Base-by-base conservation (phyloP, 176 grass and related monocot species). In the Saccharum officinarum region DNA sequence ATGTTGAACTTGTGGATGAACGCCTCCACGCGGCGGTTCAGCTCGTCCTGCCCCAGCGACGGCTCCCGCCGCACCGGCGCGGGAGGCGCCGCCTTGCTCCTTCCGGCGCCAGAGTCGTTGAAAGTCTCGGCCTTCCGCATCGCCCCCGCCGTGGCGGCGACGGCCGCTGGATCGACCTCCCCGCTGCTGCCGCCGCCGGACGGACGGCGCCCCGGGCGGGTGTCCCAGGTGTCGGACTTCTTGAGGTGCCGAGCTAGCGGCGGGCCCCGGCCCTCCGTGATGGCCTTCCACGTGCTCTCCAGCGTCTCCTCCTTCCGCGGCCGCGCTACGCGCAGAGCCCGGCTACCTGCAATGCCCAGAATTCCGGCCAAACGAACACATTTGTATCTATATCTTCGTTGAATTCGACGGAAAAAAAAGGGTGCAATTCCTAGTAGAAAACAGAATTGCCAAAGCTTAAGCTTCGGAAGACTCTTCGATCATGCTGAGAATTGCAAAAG, bases 1-100 rank as follows among this genome's bases (percentile, higher is more conserved):
- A 96, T 92, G 84, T 99, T 99, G 83, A 99, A 97, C 82, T 97
- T 99, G 83, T 91, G 89, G 80, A 99, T 99, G 86, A 99, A 99
- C 37, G 97, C 94, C 86, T 99, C 97, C 57, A 97, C 94, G 37
- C 90, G 71, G 75, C 92, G 84, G 78, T 97, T 99, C 67, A 99
- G 87, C 67, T 99, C 97, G 82, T 99, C 97, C 85, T 96, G 94
- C 30, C 97, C 92, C 68, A 91, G 84, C 50, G 94, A 97, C 22
- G 97, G 86, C 71, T 97, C 97, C 52, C 92, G 79, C 79, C 87
- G 83, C 75, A 99, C 81, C 81, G 84, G 89, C 76, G 61, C 63
- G 9, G 46, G 13, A 15, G 77, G 57, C 14, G 49, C 1, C 76
- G 77, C 14, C 70, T n/a, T 25, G 67, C 39, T 2, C 61, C 66